Evolutionary conservation across 2,329 filamentous ascomycete genomes (phyloP), one percentile per base, ranked within the genome.

Genomic region (Botrytis fragariae): DNA sequence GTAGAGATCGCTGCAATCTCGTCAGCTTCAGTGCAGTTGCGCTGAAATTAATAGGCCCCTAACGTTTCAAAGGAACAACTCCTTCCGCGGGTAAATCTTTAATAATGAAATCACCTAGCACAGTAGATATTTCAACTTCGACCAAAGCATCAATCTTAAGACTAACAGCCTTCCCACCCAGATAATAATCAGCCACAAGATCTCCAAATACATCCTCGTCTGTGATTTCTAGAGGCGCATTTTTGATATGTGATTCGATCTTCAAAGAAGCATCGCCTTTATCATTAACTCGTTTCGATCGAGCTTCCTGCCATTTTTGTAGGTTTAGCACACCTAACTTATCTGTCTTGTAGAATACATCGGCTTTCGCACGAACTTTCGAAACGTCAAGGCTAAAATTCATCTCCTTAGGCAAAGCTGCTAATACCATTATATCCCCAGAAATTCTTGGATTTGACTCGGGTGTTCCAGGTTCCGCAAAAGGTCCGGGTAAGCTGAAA

Each of bases 11-110:
- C 91, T 92, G 82, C 76, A 75, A 78, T 79, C 75, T 79, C 77
- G 79, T 79, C 77, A 81, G 79, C 77, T 79, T 77, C 75, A 76
- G 78, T 79, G 78, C 77, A 74, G 77, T 77, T 75, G 77, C 77
- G 74, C 75, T 77, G 78, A 75, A 83, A 82, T 79, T 83, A 85
- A 87, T 85, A 83, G 86, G 86, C 83, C 71, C 93, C 95, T 90
- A 91, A 97, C 94, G 93, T 89, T 97, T 97, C 85, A 98, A 89
- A 83, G 93, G 93, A 80, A 99, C 91, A 80, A 91, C 89, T 78
- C 96, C 95, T 85, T 94, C 87, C 61, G 90, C 94, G 65, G 95
- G 95, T 79, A 99, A 92, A 77, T 92, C 90, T 82, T 93, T 93
- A 79, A 98, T 85, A 71, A 92, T 87, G 79, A 98, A 88, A 77